Evolutionary conservation across 139 green algal species (phyloP), one percentile per base, ranked within the genome.

Genomic region (Chlamydomonas incerta): DNA sequence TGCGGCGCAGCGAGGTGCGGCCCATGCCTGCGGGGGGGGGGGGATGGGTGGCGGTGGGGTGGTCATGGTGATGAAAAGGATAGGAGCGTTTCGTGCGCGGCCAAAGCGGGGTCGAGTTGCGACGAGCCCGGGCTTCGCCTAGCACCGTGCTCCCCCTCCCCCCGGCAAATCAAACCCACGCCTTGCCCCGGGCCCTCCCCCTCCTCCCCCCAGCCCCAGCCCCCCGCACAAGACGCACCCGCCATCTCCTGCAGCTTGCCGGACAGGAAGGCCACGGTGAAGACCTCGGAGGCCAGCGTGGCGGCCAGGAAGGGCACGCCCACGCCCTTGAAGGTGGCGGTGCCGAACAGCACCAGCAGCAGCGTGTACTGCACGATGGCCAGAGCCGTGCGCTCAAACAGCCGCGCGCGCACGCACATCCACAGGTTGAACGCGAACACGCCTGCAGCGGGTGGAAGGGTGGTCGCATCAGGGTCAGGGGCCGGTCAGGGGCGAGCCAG

Each of bases 351-450:
- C 47, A 91, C 37, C 63, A 96, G 86, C 77, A 96, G 89, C 70
- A 60, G 18, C 8, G 94, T 94, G 88, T 94, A 95, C 88, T 95
- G 89, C 37, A 93, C 21, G 65, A 97, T 68, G n/a, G 89, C 79
- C 34, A 85, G 67, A 23, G 65, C 24, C 41, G 85, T 84, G 34
- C 67, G 74, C 10, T 68, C 57, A 34, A 87, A 86, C 26, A 88
- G 79, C 33, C 88, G 91, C 35, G 86, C 65, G 46, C 87, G 82
- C 70, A 97, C 92, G 47, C 93, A 87, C 24, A 92, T 70, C 90
- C 90, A 96, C 47, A 97, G 92, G 73, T 93, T 85, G 83, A 96
- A 96, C 3, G 85, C 95, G 33, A 94, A 96, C 85, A 96, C 96
- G 58, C 95, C 95, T 77, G 95, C 88, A 75, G 85, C 29, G 68